phyloP scores from a whole-genome alignment of 305 asterid species.

The Fraxinus albicans region DNA sequence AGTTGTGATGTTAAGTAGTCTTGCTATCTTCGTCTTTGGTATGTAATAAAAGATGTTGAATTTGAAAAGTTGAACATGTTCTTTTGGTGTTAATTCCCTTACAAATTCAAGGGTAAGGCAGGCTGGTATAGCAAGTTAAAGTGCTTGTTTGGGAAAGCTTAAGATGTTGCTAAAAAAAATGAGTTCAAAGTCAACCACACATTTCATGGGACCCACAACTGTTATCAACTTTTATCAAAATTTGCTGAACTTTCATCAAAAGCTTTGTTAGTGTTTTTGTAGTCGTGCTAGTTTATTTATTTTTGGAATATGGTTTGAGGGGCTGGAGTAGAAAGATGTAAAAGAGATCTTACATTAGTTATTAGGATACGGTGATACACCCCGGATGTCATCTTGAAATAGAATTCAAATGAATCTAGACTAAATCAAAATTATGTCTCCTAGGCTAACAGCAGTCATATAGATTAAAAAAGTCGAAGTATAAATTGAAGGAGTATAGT shows the following conservation, averaged over 20 bases:
- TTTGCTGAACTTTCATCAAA: not conserved
- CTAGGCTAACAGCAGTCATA: not conserved
- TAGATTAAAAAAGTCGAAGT: not conserved
- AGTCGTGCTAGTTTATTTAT: not conserved
- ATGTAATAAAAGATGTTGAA: not conserved
- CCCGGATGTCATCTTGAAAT: not conserved
- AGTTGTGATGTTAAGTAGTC: not conserved
- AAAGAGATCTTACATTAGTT: not conserved
- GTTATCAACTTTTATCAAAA: not conserved
- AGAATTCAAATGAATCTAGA: not conserved
- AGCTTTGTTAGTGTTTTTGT: not conserved
- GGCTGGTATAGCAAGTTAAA: not conserved
- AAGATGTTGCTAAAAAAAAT: not conserved
- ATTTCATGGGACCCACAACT: not conserved
- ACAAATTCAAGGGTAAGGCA: not conserved
- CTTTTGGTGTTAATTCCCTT: not conserved
- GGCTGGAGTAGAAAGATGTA: not conserved
- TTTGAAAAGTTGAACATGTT: not conserved
- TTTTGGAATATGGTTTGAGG: not conserved
- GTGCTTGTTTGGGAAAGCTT: not conserved
- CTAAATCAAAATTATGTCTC: not conserved
- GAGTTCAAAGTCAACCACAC: not conserved
- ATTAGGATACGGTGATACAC: not conserved
- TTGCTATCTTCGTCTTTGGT: not conserved
- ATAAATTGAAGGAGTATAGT: not conserved